phyloP scores from a whole-genome alignment of 768 basidiomycete genomes.

The Tulasnella calospora region DNA sequence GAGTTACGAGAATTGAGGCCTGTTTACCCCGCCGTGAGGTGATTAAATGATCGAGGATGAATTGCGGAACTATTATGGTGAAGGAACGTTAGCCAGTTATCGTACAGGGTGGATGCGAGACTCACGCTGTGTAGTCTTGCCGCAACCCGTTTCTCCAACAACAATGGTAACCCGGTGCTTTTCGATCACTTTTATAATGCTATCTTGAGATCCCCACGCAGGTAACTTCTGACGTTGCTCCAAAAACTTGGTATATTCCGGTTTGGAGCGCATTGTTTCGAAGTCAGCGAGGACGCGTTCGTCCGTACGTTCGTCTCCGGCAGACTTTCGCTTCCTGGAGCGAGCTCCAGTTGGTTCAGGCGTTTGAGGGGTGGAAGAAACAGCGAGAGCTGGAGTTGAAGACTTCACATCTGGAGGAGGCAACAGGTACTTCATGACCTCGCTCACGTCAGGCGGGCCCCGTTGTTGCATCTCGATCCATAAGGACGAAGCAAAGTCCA shows the following conservation, averaged over 20 bases:
- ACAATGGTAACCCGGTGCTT: constrained; percentile 68
- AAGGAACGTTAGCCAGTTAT: neutral
- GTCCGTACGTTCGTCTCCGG: constrained; percentile 45
- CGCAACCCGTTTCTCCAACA: constrained; percentile 88
- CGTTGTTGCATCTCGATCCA: constrained; percentile 62
- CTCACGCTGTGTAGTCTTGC: constrained; percentile 84
- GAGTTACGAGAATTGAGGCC: constrained; percentile 78
- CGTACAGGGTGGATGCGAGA: neutral
- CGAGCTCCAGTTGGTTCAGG: constrained; percentile 28
- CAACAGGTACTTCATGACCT: constrained; percentile 59
- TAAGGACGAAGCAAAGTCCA: constrained; percentile 64
- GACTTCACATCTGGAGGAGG: constrained; percentile 35
- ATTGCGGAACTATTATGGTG: constrained; percentile 64
- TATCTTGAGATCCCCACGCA: constrained; percentile 61
- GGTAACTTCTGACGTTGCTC: constrained; percentile 59
- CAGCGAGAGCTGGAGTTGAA: constrained; percentile 25
- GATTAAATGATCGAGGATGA: constrained; percentile 81
- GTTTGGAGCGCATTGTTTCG: constrained; percentile 42
- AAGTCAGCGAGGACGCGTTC: constrained; percentile 52
- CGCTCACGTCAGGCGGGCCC: constrained; percentile 71
- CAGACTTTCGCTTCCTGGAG: constrained; percentile 31
- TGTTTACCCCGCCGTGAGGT: constrained; percentile 52
- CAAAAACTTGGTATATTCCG: constrained; percentile 44
- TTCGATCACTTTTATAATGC: constrained; percentile 57
- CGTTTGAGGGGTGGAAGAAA: neutral